Percentiles rank a stretch among this genome's conserved stretches.
Evolutionary conservation across 495 filamentous ascomycete species (phyloP).

Genomic region (Aspergillus asperescens): DNA sequence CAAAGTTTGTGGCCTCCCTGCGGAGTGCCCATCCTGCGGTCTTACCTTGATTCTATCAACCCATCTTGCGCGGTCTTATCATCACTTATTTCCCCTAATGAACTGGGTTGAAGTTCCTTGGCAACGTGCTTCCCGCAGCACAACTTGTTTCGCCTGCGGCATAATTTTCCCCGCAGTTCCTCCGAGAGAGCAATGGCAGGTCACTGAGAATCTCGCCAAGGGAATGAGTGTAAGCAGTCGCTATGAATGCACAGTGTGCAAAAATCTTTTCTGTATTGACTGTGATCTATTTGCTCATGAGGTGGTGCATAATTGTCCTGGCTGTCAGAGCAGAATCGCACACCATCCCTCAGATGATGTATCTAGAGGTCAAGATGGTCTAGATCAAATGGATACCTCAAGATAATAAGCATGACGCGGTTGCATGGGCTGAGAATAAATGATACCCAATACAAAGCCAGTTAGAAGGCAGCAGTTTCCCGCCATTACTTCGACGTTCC

Average conservation of each 20-base stretch:
- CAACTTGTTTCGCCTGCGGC: conserved; percentile 48
- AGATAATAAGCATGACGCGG: conserved; percentile 7
- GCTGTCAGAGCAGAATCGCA: conserved; percentile 64
- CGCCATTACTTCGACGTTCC: not conserved
- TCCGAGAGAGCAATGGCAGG: conserved; percentile 33
- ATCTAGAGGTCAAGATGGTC: conserved; percentile 1
- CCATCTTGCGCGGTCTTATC: conserved; percentile 89
- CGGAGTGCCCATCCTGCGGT: conserved; percentile 83
- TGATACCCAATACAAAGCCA: not conserved
- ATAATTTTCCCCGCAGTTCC: conserved; percentile 48
- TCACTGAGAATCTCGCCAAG: conserved; percentile 34
- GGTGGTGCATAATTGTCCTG: conserved; percentile 90
- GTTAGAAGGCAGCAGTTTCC: not conserved
- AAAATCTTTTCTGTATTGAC: conserved; percentile 92
- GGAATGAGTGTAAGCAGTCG: conserved; percentile 80
- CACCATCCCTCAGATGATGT: conserved; percentile 3
- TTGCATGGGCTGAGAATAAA: not conserved
- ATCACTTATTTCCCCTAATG: conserved; percentile 86
- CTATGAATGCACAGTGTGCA: conserved; percentile 81
- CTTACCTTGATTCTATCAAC: conserved; percentile 95
- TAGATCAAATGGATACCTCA: conserved; percentile 34
- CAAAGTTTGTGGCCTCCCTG: conserved; percentile 89
- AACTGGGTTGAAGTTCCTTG: conserved; percentile 91
- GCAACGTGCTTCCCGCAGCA: conserved; percentile 53
- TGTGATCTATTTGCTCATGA: conserved; percentile 95